Conservation (phyloP, 306 rosid species). For the Herpetospermum pedunculosum region DNA sequence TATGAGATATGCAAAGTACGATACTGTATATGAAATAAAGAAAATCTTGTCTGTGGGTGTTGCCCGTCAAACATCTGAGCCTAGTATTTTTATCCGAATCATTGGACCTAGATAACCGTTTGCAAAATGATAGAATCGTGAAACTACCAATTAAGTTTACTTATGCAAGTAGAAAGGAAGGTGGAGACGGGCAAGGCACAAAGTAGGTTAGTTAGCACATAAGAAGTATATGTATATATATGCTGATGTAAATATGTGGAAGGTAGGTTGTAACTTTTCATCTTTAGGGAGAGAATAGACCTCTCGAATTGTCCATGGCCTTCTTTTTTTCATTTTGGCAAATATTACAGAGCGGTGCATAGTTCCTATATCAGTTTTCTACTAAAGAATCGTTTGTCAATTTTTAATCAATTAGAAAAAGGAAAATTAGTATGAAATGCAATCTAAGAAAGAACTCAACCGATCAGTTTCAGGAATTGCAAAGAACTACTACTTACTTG, state of each 20-base stretch:
- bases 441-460: background rate
- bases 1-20: background rate
- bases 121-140: too few species aligned
- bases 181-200: background rate
- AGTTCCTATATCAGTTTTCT: background rate
- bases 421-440: background rate
- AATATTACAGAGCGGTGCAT: background rate
- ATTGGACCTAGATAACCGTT: too few species aligned
- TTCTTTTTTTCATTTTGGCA: background rate
- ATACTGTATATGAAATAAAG: background rate
- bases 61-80: background rate
- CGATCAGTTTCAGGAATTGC: constrained; percentile 11
- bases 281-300: background rate
- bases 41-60: background rate
- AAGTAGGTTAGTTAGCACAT: background rate
- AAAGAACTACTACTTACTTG: constrained; percentile 41
- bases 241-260: background rate
- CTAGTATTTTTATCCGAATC: background rate
- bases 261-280: background rate
- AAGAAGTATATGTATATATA: background rate
- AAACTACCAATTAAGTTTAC: too few species aligned
- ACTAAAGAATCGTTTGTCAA: background rate
- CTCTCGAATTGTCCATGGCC: background rate
- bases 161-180: background rate
- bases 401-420: background rate